phyloP scores from a whole-genome alignment of 257 asterid species.

The Coffea eugenioides region DNA sequence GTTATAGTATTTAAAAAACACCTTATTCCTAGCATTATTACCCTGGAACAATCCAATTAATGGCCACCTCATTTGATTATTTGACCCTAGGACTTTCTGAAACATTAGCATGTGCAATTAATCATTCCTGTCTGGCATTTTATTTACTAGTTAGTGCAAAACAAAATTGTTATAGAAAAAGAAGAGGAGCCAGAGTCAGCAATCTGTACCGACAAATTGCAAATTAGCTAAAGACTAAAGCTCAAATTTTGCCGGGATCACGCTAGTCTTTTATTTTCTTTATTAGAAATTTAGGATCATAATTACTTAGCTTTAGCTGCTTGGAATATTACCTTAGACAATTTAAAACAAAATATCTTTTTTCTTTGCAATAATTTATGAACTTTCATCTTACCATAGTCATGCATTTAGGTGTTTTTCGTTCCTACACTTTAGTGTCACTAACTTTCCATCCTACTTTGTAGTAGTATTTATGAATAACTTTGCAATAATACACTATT shows the following conservation, averaged over 20 bases:
- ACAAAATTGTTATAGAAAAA: neutral
- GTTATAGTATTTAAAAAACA: neutral
- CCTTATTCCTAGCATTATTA: neutral
- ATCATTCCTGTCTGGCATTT: conserved; percentile 1
- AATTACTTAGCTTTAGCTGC: neutral
- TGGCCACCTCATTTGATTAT: neutral
- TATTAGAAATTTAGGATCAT: neutral
- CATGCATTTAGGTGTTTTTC: neutral
- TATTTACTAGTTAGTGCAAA: neutral
- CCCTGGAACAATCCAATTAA: neutral
- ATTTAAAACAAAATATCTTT: neutral
- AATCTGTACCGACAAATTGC: neutral
- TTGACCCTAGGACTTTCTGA: too few species aligned
- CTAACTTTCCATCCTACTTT: neutral
- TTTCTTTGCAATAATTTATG: too few species aligned
- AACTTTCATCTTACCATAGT: neutral
- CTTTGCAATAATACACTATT: too few species aligned
- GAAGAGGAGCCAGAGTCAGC: neutral
- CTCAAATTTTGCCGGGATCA: neutral
- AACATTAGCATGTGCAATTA: neutral
- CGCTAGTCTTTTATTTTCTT: neutral
- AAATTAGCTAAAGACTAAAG: neutral
- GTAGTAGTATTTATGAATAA: neutral
- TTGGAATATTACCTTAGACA: neutral
- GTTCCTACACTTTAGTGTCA: neutral